Evolutionary conservation across 495 filamentous ascomycete genomes (phyloP).

Genomic region (Xylaria grammica): DNA sequence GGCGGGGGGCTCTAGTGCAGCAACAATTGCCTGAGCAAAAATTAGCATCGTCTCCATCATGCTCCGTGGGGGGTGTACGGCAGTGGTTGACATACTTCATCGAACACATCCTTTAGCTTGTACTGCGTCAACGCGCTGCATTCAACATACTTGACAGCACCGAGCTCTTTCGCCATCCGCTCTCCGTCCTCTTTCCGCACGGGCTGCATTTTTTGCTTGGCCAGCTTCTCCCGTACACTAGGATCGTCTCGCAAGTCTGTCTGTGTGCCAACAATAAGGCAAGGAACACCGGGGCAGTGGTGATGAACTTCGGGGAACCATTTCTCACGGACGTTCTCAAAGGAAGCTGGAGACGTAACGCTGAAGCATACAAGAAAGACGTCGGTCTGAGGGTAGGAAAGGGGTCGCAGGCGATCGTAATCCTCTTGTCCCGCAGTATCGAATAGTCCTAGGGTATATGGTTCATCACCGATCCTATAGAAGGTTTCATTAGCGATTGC

Average conservation of each 20-base stretch:
- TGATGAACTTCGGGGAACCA: constrained; percentile 99
- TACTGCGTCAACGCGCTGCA: constrained; percentile 98
- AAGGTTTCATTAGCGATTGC: constrained; percentile 28
- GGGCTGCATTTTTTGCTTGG: constrained; percentile 93
- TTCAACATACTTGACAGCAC: constrained; percentile 97
- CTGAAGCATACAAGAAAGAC: constrained; percentile 99
- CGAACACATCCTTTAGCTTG: constrained; percentile 98
- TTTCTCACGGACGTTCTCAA: constrained; percentile 99
- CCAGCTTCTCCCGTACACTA: constrained; percentile 86
- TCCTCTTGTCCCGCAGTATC: constrained; percentile 99
- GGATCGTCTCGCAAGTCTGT: constrained; percentile 93
- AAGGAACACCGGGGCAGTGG: constrained; percentile 97
- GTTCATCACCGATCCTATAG: constrained; percentile 95
- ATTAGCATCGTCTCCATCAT: constrained; percentile 22
- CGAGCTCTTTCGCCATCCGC: constrained; percentile 92
- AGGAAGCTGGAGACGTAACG: constrained; percentile 97
- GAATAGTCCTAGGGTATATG: constrained; percentile 95
- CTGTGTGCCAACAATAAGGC: constrained; percentile 97
- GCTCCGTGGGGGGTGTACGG: constrained; percentile 13
- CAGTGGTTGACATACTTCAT: constrained; percentile 73
- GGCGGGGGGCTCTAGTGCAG: constrained; percentile 82
- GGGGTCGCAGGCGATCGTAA: constrained; percentile 94
- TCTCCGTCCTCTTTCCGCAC: constrained; percentile 93
- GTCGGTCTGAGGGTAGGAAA: constrained; percentile 98
- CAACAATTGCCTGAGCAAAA: constrained; percentile 76